Evolutionary conservation across 768 basidiomycete genomes (phyloP).

Genomic region (Naganishia randhawae): DNA sequence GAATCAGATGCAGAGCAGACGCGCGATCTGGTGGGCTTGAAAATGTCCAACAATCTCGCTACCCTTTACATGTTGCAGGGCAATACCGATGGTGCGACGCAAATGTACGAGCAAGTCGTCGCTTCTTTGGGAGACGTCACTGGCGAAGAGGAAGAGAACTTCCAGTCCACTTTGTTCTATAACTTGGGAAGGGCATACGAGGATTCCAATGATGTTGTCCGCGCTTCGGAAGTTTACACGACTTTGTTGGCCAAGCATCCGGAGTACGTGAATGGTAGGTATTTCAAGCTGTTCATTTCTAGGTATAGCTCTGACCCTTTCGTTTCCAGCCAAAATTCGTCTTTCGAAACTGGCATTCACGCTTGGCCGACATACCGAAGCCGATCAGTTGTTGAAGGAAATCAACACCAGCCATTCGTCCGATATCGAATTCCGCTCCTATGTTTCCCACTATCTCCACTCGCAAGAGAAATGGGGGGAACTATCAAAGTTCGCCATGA

Average conservation of each 20-base stretch:
- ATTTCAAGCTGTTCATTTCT: background rate
- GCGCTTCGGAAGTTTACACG: slow-evolving; percentile 80
- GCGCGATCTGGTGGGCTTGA: slow-evolving; percentile 56
- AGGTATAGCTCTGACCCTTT: background rate
- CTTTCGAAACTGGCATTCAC: slow-evolving; percentile 74
- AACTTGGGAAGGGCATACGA: slow-evolving; percentile 91
- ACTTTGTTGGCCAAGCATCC: slow-evolving; percentile 85
- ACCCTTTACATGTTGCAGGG: slow-evolving; percentile 68
- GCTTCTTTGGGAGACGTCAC: slow-evolving; percentile 34
- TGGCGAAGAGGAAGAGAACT: slow-evolving; percentile 45
- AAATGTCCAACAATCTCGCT: slow-evolving; percentile 76
- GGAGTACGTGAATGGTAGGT: slow-evolving; percentile 89
- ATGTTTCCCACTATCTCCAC: slow-evolving; percentile 82
- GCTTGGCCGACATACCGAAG: slow-evolving; percentile 69
- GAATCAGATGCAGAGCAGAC: background rate
- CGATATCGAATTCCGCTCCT: slow-evolving; percentile 67
- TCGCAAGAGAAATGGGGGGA: slow-evolving; percentile 56
- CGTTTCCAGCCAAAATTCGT: slow-evolving; percentile 75
- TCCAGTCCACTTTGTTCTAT: slow-evolving; percentile 79
- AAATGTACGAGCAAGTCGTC: slow-evolving; percentile 45
- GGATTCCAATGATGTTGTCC: slow-evolving; percentile 66
- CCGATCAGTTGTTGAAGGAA: slow-evolving; percentile 85
- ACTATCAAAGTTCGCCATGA: slow-evolving; percentile 19
- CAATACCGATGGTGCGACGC: slow-evolving; percentile 41
- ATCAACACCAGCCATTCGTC: slow-evolving; percentile 60